Conservation (phyloP, 352 stramenopile genomes). For the Globisporangium canariense region DNA sequence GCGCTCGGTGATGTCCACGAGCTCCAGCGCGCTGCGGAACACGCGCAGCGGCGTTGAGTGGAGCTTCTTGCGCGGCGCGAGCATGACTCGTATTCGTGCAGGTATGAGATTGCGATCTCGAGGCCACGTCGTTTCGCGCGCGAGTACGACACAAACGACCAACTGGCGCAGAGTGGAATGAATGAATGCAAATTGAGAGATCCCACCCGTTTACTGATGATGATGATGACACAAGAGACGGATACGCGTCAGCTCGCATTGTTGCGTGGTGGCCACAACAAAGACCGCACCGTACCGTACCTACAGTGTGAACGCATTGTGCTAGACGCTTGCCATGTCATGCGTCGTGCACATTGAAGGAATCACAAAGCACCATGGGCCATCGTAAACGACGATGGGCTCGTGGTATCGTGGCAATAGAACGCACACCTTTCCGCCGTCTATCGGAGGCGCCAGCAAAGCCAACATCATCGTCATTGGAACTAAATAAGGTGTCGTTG, state of each 20-base stretch:
- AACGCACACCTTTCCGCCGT: too few relatives aligned
- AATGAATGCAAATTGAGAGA: not conserved
- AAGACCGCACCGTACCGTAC: too few relatives aligned
- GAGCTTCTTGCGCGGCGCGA: constrained; percentile 75
- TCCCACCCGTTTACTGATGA: not conserved
- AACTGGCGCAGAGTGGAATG: not conserved
- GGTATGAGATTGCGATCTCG: not conserved
- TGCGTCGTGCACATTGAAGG: too few relatives aligned
- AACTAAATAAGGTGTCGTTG: constrained; percentile 7
- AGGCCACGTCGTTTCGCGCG: not conserved
- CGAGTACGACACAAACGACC: not conserved
- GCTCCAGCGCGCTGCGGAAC: constrained; percentile 52
- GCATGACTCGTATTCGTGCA: constrained; percentile 20
- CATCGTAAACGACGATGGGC: too few relatives aligned
- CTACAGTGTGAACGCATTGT: too few relatives aligned
- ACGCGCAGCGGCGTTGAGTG: constrained; percentile 72
- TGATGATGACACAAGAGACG: too few relatives aligned
- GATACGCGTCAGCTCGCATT: too few relatives aligned
- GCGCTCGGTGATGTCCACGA: constrained; percentile 27
- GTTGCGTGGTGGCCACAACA: too few relatives aligned
- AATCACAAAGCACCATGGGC: too few relatives aligned
- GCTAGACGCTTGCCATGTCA: too few relatives aligned
- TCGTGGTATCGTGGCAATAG: too few relatives aligned
- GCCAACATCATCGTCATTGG: not conserved
- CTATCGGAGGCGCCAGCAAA: too few relatives aligned